Evolutionary conservation across 345 rosid species (phyloP), one percentile per base, ranked within the genome.

Genomic region (Trapa incisa): DNA sequence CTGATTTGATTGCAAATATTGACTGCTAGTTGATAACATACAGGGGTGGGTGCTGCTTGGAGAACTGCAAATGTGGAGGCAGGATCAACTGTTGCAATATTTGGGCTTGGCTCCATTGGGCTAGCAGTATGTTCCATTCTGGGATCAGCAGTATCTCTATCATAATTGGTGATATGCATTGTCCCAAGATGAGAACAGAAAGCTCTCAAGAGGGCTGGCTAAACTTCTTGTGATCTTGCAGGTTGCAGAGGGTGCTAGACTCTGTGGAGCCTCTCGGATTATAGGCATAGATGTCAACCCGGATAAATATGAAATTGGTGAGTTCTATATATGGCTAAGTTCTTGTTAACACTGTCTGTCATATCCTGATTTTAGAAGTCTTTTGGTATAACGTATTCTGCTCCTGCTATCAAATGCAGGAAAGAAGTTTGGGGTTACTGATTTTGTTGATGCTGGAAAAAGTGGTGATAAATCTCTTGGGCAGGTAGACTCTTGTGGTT

Each of bases 41-140:
- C 35, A 85, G 96, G 98, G 61, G 82, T 92, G 76, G 98, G 96
- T 64, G 96, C 96, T 75, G 90, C 96, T 61, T 88, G 85, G 90
- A 84, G 69, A 80, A 84, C 89, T 15, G 98, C 96, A 38, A 75
- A 86, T 37, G 96, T 92, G 65, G 89, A 88, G 73, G 67, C 82
- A 15, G 96, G 96, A 79, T 85, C 98, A 66, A 89, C 91, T 32
- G 90, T 89, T 73, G 98, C 77, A 45, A 85, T 92, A 43, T 82
- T 89, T 72, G 98, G 98, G 75, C 82, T 92, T 48, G 96, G 98
- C 45, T 84, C 97, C 38, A 81, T 92, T 22, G 97, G 96, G 48
- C 69, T 92, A 73, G 98, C 98, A 45, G 96, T 92, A 86, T 47
- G 79, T 61, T 73, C 61, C 37, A 10, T 16, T 58, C 22, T 43